Evolutionary conservation across 371 early-diverging fungal species (phyloP).

Genomic region (Rhizopus microsporus): DNA sequence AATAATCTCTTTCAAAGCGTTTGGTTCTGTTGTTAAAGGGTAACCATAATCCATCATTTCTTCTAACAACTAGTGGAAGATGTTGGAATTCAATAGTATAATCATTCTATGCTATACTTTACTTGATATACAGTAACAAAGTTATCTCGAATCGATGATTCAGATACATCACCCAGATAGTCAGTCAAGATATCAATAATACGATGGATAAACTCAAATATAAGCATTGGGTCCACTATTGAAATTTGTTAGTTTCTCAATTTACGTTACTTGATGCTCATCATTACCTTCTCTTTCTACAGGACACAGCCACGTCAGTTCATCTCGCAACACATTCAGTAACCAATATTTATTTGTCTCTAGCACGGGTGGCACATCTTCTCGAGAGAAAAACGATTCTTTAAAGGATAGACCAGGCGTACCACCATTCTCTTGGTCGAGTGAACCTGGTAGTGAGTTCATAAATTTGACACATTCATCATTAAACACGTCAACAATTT

Average conservation of each 20-base stretch:
- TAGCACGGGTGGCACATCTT: conserved; percentile 70
- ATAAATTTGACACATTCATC: conserved; percentile 61
- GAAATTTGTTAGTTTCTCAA: conserved; percentile 7
- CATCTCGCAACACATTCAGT: conserved; percentile 67
- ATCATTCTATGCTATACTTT: conserved; percentile 4
- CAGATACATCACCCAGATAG: conserved; percentile 83
- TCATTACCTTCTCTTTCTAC: conserved; percentile 73
- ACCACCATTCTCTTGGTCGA: conserved; percentile 19
- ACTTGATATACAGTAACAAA: conserved; percentile 92
- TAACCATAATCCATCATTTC: conserved; percentile 93
- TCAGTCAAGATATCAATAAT: conserved; percentile 77
- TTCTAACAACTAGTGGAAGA: conserved; percentile 67
- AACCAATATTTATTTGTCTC: conserved; percentile 69
- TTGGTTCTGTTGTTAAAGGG: conserved; percentile 85
- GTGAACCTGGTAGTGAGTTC: conserved; percentile 41
- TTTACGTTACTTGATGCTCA: background rate
- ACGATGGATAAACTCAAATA: conserved; percentile 85
- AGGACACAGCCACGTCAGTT: conserved; percentile 74
- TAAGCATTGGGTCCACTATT: conserved; percentile 81
- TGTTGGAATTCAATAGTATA: background rate
- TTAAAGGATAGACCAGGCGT: conserved; percentile 23
- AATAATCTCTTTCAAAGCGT: conserved; percentile 83
- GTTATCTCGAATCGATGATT: conserved; percentile 84
- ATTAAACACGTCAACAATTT: conserved; percentile 71
- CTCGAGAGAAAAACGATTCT: conserved; percentile 52